A percentile compares a stretch with the other conserved stretches of the same genome.
Conservation (phyloP, 2,329 filamentous ascomycete genomes). For the Aspergillus sp. region DNA sequence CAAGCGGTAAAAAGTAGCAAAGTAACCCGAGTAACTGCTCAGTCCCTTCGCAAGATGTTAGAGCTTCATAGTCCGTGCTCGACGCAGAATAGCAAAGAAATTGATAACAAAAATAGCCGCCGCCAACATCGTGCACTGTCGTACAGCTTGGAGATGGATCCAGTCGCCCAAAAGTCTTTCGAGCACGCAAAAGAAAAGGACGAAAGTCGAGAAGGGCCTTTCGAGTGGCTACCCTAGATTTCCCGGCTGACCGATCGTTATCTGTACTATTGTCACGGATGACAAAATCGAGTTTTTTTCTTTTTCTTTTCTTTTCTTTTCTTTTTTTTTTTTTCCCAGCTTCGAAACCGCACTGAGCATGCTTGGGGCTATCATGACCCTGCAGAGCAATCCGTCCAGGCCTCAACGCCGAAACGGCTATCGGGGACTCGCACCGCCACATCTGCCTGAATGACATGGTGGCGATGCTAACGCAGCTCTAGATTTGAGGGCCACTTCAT, state of each 20-base stretch:
- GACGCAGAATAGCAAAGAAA: conserved; percentile 6
- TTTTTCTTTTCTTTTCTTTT: background rate
- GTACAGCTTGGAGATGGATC: conserved; percentile 5
- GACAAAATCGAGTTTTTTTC: conserved; percentile 15
- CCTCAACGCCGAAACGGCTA: background rate
- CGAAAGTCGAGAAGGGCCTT: conserved; percentile 5
- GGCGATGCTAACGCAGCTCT: background rate
- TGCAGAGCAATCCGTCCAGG: conserved; percentile 1
- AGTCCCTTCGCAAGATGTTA: background rate
- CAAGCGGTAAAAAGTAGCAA: background rate
- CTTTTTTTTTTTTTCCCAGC: background rate
- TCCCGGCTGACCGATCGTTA: conserved; percentile 6
- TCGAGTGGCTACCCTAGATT: background rate
- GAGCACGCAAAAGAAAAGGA: background rate
- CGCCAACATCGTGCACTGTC: conserved; percentile 17
- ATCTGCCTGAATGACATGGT: background rate
- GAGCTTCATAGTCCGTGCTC: conserved; percentile 1
- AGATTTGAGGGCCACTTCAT: background rate
- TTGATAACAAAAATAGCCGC: conserved; percentile 13
- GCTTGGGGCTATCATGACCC: conserved; percentile 6
- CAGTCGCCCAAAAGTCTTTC: background rate
- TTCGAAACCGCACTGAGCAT: background rate
- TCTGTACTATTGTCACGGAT: conserved; percentile 13
- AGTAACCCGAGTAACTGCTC: background rate
- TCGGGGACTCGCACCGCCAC: conserved; percentile 8